phyloP scores from a whole-genome alignment of 2,329 filamentous ascomycete genomes.

The Raffaelea deltoideospora region DNA sequence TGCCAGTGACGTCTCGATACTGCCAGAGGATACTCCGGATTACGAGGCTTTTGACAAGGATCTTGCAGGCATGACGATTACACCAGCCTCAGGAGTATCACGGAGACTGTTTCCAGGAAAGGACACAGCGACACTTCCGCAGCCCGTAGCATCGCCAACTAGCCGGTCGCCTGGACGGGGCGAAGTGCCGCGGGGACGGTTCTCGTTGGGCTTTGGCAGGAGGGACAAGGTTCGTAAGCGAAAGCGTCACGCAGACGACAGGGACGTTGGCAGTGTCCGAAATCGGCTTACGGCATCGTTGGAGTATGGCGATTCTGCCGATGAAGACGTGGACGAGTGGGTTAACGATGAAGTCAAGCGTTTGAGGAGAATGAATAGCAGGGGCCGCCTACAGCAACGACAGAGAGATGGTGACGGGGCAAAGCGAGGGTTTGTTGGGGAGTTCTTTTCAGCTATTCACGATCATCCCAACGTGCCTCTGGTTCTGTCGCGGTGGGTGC shows the following conservation, averaged over 20 bases:
- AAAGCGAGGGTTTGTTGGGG: conserved; percentile 20
- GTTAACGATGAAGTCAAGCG: too few relatives aligned
- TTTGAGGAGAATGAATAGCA: too few relatives aligned
- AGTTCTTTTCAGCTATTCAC: conserved; percentile 34
- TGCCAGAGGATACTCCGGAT: conserved; percentile 35
- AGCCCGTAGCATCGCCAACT: conserved; percentile 9
- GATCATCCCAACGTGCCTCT: conserved; percentile 43
- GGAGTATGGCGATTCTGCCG: conserved; percentile 28
- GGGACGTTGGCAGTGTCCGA: conserved; percentile 34
- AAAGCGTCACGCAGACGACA: conserved; percentile 34
- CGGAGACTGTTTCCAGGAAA: conserved; percentile 7
- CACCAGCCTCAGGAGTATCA: conserved; percentile 25
- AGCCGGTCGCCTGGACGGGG: conserved; percentile 43
- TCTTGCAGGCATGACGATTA: conserved; percentile 26
- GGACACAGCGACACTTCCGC: not conserved
- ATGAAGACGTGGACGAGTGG: conserved; percentile 9
- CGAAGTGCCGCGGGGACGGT: conserved; percentile 39
- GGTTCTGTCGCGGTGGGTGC: conserved; percentile 43
- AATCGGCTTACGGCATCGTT: conserved; percentile 33
- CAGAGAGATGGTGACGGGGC: not conserved
- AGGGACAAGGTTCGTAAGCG: conserved; percentile 36
- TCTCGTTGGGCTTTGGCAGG: conserved; percentile 18
- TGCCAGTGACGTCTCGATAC: conserved; percentile 38
- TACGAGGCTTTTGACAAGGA: conserved; percentile 27
- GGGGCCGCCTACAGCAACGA: not conserved